Percentiles rank a stretch among this genome's conserved stretches.
Evolutionary conservation across 768 basidiomycete species (phyloP).

Genomic region (Podaxis rugospora): DNA sequence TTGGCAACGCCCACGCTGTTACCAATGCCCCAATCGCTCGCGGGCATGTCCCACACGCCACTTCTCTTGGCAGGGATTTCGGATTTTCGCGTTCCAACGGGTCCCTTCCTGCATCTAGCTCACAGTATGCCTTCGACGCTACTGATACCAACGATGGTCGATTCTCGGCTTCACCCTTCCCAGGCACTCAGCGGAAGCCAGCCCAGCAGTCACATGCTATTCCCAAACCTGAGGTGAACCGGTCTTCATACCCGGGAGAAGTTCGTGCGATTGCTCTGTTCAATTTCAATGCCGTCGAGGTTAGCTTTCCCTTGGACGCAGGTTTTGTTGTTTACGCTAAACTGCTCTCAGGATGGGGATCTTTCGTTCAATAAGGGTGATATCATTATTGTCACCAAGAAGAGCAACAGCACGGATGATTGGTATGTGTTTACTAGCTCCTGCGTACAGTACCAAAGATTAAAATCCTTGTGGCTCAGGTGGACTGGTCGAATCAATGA

Average conservation of each 20-base stretch:
- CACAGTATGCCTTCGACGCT: background rate
- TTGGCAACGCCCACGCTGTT: background rate
- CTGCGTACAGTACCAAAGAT: background rate
- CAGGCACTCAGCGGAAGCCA: background rate
- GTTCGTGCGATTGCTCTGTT: constrained; percentile 72
- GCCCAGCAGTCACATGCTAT: constrained; percentile 21
- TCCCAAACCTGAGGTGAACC: constrained; percentile 45
- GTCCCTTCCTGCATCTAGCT: background rate
- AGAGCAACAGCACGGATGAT: constrained; percentile 68
- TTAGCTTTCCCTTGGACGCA: constrained; percentile 22
- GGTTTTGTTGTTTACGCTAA: background rate
- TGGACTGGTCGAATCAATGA: constrained; percentile 71
- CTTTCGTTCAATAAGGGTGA: constrained; percentile 75
- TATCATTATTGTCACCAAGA: constrained; percentile 63
- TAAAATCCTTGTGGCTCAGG: constrained; percentile 33
- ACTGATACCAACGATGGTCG: background rate
- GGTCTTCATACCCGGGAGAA: constrained; percentile 47
- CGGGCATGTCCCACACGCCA: background rate
- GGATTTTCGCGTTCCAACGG: background rate
- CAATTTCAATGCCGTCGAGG: constrained; percentile 71
- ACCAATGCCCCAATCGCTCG: background rate
- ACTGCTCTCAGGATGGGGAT: constrained; percentile 55
- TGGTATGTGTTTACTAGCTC: constrained; percentile 42
- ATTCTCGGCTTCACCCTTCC: background rate
- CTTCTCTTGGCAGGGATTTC: constrained; percentile 1